phyloP scores from a whole-genome alignment of 1,284 basidiomycete species.

The Macrocybe sp. region DNA sequence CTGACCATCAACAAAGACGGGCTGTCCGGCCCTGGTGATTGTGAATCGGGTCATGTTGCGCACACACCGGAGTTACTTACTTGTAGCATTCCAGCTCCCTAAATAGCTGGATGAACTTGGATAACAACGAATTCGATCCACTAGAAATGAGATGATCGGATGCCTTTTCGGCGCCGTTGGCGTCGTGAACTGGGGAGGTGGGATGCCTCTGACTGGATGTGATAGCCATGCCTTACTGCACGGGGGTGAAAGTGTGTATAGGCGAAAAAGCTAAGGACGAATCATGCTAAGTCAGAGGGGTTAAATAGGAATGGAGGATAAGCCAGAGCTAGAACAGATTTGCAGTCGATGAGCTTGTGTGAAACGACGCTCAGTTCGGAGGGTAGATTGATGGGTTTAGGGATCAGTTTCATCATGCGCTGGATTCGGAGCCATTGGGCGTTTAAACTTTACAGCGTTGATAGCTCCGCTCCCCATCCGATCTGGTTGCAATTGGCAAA shows the following conservation, averaged over 20 bases:
- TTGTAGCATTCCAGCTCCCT: constrained; percentile 51
- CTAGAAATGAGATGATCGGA: no score
- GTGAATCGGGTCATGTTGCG: constrained; percentile 2
- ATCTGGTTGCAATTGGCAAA: no score
- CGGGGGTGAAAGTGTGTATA: no score
- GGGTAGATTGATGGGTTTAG: no score
- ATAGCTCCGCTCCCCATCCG: no score
- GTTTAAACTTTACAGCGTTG: no score
- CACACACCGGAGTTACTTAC: constrained; percentile 27
- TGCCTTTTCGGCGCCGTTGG: constrained; percentile 17
- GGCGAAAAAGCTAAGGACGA: neutral
- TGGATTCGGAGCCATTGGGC: no score
- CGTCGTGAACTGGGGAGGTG: constrained; percentile 21
- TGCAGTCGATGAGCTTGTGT: constrained; percentile 5
- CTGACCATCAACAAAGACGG: constrained; percentile 65
- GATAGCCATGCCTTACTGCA: constrained; percentile 9
- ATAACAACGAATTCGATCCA: constrained; percentile 27
- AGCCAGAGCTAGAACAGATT: neutral
- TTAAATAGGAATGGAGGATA: neutral
- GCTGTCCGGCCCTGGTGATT: constrained; percentile 45
- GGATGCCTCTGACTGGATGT: constrained; percentile 19
- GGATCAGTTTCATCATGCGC: no score
- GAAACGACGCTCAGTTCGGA: no score
- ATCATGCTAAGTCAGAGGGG: neutral
- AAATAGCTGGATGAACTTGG: constrained; percentile 43